These are phyloP conservation scores for Melampsora abietis-canadensis DNA, from an alignment of 1,284 basidiomycete species.

Conservation along the genomic window DNA sequence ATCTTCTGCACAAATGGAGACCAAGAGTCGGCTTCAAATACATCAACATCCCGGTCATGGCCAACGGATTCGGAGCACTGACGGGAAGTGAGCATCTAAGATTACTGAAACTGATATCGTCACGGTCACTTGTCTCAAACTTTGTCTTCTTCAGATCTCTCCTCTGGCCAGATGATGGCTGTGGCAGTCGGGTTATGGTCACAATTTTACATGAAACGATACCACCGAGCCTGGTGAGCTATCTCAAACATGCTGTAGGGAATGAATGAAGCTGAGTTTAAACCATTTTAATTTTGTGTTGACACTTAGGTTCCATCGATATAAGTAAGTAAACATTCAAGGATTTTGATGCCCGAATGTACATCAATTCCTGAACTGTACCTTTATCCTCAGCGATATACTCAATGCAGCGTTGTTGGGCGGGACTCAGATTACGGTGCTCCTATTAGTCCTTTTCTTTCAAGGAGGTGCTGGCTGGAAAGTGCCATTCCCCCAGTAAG, in stretches of 20 bases:
- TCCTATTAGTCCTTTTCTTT: constrained; percentile 10
- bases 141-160: constrained; percentile 12
- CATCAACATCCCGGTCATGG: constrained; percentile 34
- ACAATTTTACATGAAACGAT: constrained; percentile 35
- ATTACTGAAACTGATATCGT: not conserved
- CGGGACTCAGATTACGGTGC: constrained; percentile 9
- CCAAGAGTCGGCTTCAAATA: constrained; percentile 26
- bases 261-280: no score
- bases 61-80: constrained; percentile 16
- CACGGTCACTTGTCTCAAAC: not conserved
- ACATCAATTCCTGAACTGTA: no score
- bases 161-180: constrained; percentile 28
- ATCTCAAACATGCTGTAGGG: no score
- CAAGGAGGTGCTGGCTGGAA: constrained; percentile 11
- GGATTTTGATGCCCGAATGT: no score
- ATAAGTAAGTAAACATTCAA: constrained; percentile 23
- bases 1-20: constrained; percentile 28
- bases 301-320: constrained; percentile 22
- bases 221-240: constrained; percentile 32
- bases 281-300: no score
- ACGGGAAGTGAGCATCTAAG: constrained; percentile 16
- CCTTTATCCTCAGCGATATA: not conserved
- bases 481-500: constrained; percentile 9
- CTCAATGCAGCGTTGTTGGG: not conserved
- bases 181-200: constrained; percentile 28